Percentiles rank a stretch among this genome's conserved stretches.
Conservation (phyloP, 2,329 filamentous ascomycete genomes). For the Aurifilum marmelostoma region DNA sequence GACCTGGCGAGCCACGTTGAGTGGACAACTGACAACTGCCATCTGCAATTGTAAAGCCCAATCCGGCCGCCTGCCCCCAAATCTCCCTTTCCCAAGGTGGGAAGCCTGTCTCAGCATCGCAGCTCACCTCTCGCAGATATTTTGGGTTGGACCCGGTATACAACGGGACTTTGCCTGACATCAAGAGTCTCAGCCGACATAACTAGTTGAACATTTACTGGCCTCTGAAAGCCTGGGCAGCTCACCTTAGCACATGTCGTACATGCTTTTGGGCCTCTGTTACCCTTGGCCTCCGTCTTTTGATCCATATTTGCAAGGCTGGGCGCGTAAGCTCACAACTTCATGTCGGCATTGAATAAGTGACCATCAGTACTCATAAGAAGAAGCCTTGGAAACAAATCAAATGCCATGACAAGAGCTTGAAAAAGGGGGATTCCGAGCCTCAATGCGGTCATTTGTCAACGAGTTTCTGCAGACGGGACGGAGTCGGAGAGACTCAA, state of each 20-base stretch:
- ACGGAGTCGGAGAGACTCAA: conserved; percentile 18
- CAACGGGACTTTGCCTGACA: conserved; percentile 52
- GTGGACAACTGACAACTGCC: neutral
- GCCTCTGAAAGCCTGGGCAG: neutral
- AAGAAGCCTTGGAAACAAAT: neutral
- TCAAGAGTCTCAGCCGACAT: neutral
- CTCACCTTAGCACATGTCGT: conserved; percentile 49
- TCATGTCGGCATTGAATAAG: neutral
- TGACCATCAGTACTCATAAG: neutral
- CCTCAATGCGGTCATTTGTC: neutral
- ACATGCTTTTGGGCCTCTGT: conserved; percentile 53
- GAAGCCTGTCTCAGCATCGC: neutral
- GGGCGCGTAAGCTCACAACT: neutral
- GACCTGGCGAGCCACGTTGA: neutral
- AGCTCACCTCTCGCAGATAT: conserved; percentile 53
- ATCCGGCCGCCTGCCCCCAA: too few relatives aligned
- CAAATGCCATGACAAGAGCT: neutral
- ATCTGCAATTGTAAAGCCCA: too few relatives aligned
- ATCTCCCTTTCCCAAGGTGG: too few relatives aligned
- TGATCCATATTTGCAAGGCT: conserved; percentile 15
- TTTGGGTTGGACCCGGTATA: conserved; percentile 45
- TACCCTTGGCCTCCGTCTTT: conserved; percentile 20
- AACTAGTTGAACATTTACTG: neutral
- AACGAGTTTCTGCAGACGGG: neutral
- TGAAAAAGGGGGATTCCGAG: neutral